Conservation (phyloP, 768 basidiomycete species). For the Serendipita sp. region DNA sequence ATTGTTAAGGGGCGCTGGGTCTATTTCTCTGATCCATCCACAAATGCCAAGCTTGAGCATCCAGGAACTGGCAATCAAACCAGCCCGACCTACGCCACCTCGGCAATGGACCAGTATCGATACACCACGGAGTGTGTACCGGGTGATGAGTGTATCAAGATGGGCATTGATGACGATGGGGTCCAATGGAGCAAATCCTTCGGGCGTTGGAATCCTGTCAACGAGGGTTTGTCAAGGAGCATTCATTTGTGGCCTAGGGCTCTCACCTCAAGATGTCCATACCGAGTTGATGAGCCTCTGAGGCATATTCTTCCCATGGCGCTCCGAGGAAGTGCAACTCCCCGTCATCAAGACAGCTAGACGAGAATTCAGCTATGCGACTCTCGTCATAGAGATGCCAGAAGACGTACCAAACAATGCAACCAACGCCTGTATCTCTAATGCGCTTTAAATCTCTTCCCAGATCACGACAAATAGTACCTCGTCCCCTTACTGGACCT, state of each 20-base stretch:
- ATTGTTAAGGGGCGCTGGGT: not conserved
- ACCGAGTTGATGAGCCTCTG: conserved; percentile 40
- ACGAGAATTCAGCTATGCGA: conserved; percentile 2
- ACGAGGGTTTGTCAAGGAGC: not conserved
- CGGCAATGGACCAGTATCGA: conserved; percentile 78
- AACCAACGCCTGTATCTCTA: conserved; percentile 51
- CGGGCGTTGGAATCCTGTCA: conserved; percentile 68
- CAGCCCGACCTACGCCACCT: conserved; percentile 87
- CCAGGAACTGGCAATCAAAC: conserved; percentile 86
- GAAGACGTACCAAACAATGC: conserved; percentile 60
- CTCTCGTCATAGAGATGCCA: not conserved
- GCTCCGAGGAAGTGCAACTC: conserved; percentile 79
- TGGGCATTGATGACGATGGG: conserved; percentile 44
- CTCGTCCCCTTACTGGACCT: conserved; percentile 63
- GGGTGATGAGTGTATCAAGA: conserved; percentile 44
- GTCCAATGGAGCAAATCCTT: conserved; percentile 64
- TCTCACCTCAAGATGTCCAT: conserved; percentile 65
- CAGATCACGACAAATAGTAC: conserved; percentile 70
- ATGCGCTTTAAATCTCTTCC: conserved; percentile 61
- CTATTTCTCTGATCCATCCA: conserved; percentile 33
- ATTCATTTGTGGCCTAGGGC: not conserved
- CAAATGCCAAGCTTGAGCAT: conserved; percentile 81
- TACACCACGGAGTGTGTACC: conserved; percentile 56
- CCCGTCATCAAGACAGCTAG: conserved; percentile 66
- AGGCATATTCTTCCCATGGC: conserved; percentile 63